phyloP scores from a whole-genome alignment of 768 basidiomycete genomes.

The Russula sp. region DNA sequence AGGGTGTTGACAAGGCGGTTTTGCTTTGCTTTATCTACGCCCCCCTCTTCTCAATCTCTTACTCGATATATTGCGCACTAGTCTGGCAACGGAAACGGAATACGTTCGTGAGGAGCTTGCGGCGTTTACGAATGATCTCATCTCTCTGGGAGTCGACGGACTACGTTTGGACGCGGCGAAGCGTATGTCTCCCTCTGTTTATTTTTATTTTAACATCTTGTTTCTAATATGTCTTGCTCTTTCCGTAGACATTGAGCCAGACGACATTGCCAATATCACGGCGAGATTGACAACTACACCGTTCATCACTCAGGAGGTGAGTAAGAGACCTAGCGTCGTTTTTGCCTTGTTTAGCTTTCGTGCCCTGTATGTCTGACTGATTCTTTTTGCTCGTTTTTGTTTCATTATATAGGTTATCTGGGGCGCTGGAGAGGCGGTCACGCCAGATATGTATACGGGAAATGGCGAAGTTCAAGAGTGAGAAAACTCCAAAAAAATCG shows the following conservation, averaged over 20 bases:
- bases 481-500: not conserved
- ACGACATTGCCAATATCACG: conserved; percentile 55
- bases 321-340: not conserved
- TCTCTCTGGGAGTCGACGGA: conserved; percentile 61
- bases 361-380: not conserved
- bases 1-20: too few species aligned
- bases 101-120: conserved; percentile 57
- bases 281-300: conserved; percentile 42
- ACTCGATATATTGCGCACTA: conserved; percentile 28
- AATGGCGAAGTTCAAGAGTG: conserved; percentile 68
- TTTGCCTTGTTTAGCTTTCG: too few species aligned
- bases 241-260: conserved; percentile 49
- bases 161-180: conserved; percentile 65
- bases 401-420: conserved; percentile 34
- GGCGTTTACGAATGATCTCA: conserved; percentile 55
- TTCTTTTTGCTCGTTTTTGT: not conserved
- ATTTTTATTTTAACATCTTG: too few species aligned
- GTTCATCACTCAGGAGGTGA: conserved; percentile 62
- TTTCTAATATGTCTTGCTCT: conserved; percentile 33
- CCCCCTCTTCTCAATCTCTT: not conserved
- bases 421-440: conserved; percentile 50
- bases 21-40: not conserved
- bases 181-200: conserved; percentile 39
- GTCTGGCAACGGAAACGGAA: conserved; percentile 60
- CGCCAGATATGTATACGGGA: conserved; percentile 53